Conservation (phyloP, 495 filamentous ascomycete species). For the Talaromyces wortmannii region DNA sequence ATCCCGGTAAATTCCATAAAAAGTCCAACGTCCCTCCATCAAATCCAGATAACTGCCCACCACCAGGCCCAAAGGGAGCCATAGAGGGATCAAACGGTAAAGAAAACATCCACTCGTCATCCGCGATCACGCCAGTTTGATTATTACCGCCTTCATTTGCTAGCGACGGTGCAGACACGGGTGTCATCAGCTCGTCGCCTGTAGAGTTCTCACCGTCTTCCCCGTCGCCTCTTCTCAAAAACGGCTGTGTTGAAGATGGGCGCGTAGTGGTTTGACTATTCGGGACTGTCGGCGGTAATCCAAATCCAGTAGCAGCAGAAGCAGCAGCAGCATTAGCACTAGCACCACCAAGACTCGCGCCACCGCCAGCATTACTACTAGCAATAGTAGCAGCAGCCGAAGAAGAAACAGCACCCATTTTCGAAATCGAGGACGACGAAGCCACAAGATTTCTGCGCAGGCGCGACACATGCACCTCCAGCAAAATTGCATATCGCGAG, state of each 20-base stretch:
- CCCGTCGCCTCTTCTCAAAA: not conserved
- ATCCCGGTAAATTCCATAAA: constrained; percentile 39
- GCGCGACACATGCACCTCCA: constrained; percentile 43
- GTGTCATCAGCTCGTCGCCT: not conserved
- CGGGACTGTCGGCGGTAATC: not conserved
- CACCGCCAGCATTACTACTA: not conserved
- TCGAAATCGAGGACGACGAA: constrained; percentile 9
- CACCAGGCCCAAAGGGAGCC: constrained; percentile 43
- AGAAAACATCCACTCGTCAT: constrained; percentile 43
- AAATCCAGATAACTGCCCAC: constrained; percentile 39
- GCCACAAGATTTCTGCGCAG: constrained; percentile 34
- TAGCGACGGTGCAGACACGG: not conserved
- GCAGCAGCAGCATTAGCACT: too few relatives aligned
- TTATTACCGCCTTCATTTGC: not conserved
- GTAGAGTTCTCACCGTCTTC: not conserved
- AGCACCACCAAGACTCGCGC: too few relatives aligned
- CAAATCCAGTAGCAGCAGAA: not conserved
- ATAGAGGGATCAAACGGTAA: constrained; percentile 47
- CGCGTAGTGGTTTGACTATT: constrained; percentile 1
- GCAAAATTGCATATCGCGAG: constrained; percentile 40
- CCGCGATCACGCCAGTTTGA: not conserved
- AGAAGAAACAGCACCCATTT: not conserved
- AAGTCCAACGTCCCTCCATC: constrained; percentile 43
- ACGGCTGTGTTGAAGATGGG: not conserved
- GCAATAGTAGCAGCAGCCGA: not conserved